These are phyloP conservation scores for Debaryomyces sp. DNA, from an alignment of 1,139 yeast genomes.

Conservation along the genomic window DNA sequence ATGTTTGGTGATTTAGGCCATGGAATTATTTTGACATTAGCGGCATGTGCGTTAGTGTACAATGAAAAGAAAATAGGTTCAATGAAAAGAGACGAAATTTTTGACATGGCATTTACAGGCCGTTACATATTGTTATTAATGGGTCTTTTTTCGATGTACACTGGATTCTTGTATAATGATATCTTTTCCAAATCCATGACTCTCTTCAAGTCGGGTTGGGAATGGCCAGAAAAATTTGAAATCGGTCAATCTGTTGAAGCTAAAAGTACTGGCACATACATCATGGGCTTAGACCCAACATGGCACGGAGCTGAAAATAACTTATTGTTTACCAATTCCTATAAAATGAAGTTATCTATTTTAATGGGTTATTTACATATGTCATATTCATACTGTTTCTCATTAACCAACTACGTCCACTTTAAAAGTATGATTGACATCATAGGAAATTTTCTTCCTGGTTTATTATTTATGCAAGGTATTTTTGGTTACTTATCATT, in stretches of 20 bases:
- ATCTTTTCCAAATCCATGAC: conserved; percentile 78
- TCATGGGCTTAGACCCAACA: conserved; percentile 71
- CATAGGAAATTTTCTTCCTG: conserved; percentile 78
- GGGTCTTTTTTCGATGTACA: conserved; percentile 80
- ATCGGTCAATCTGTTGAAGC: conserved; percentile 63
- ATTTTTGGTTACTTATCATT: conserved; percentile 77
- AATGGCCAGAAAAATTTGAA: conserved; percentile 64
- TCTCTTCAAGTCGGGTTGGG: conserved; percentile 73
- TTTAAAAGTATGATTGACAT: conserved; percentile 66
- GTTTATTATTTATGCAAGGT: conserved; percentile 79
- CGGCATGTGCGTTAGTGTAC: conserved; percentile 59
- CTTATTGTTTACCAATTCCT: conserved; percentile 72
- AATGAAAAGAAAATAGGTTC: conserved; percentile 61
- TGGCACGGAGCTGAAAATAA: conserved; percentile 87
- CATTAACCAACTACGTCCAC: conserved; percentile 63
- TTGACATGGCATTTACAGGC: conserved; percentile 80
- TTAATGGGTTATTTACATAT: conserved; percentile 80
- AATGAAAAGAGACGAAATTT: conserved; percentile 75
- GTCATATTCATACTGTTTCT: conserved; percentile 72
- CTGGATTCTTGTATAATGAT: conserved; percentile 78
- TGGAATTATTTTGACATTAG: conserved; percentile 65
- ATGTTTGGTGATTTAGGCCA: conserved; percentile 90
- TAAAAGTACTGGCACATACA: conserved; percentile 57
- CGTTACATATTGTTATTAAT: conserved; percentile 71
- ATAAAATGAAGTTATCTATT: conserved; percentile 80